Percentiles rank a stretch among this genome's conserved stretches.
These are phyloP conservation scores for Perkinsus olseni DNA, from an alignment of 169 alveolate genomes.

Conservation along the genomic window DNA sequence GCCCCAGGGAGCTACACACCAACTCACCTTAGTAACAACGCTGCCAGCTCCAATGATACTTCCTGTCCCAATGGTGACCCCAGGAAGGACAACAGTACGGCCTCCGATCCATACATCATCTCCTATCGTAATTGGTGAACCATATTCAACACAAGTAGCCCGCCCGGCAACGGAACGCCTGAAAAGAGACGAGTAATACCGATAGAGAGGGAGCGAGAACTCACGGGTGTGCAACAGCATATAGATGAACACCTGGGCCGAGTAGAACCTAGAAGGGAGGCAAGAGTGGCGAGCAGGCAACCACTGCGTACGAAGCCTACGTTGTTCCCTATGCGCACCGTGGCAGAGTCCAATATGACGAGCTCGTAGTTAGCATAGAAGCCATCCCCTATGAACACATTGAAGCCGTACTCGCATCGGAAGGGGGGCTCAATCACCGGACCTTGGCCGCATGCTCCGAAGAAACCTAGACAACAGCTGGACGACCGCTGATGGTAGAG, in stretches of 20 bases:
- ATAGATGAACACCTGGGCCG: slow-evolving; percentile 24
- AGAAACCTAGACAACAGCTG: not conserved
- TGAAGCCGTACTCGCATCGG: not conserved
- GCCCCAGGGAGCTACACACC: not conserved
- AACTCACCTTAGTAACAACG: slow-evolving; percentile 25
- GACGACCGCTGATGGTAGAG: not conserved
- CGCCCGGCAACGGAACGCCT: slow-evolving; percentile 14
- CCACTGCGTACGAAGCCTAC: not conserved
- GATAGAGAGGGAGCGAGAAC: not conserved
- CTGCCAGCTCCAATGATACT: slow-evolving; percentile 36
- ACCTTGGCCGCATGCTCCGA: not conserved
- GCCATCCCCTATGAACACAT: not conserved
- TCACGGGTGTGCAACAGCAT: slow-evolving; percentile 29
- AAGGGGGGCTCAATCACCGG: not conserved
- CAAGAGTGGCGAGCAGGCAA: not conserved
- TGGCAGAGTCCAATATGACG: not conserved
- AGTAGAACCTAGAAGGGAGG: slow-evolving; percentile 10
- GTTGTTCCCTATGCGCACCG: not conserved
- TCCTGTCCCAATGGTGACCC: slow-evolving; percentile 29
- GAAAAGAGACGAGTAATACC: not conserved
- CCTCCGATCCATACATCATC: slow-evolving; percentile 39
- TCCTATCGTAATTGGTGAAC: slow-evolving; percentile 27
- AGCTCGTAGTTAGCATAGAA: not conserved
- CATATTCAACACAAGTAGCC: slow-evolving; percentile 20
- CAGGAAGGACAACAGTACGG: slow-evolving; percentile 23